phyloP scores from a whole-genome alignment of 495 filamentous ascomycete species.

The Penicillium goetzii region DNA sequence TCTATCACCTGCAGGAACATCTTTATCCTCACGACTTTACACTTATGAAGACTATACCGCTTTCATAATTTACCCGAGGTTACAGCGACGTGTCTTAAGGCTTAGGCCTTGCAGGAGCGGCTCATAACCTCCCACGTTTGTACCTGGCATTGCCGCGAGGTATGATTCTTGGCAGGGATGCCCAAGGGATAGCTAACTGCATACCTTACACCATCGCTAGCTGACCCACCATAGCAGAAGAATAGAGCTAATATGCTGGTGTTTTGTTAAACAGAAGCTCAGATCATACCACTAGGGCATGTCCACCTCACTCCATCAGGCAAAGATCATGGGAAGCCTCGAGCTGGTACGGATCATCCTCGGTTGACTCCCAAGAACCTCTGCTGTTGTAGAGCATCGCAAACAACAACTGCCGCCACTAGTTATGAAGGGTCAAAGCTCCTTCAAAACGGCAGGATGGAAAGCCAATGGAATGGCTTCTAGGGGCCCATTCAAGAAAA shows the following conservation, averaged over 20 bases:
- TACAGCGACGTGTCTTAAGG: background rate
- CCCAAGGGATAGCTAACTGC: conserved; percentile 9
- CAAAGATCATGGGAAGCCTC: background rate
- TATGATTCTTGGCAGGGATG: conserved; percentile 6
- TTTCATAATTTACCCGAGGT: background rate
- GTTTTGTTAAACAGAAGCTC: background rate
- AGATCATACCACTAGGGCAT: background rate
- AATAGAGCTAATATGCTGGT: background rate
- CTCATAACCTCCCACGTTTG: background rate
- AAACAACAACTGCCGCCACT: background rate
- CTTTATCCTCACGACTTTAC: background rate
- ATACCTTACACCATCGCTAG: background rate
- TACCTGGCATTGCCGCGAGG: background rate
- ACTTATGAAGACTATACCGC: background rate
- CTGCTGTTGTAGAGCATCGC: background rate
- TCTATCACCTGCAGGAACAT: background rate
- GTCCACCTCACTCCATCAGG: background rate
- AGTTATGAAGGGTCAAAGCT: background rate
- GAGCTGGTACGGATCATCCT: background rate
- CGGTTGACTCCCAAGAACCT: background rate
- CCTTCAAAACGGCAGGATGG: background rate
- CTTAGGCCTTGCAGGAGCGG: too few species aligned
- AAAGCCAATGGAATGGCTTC: background rate
- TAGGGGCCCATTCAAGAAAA: background rate
- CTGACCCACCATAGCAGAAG: background rate